phyloP scores from a whole-genome alignment of 352 stramenopile species.

The Pythium folliculosum region DNA sequence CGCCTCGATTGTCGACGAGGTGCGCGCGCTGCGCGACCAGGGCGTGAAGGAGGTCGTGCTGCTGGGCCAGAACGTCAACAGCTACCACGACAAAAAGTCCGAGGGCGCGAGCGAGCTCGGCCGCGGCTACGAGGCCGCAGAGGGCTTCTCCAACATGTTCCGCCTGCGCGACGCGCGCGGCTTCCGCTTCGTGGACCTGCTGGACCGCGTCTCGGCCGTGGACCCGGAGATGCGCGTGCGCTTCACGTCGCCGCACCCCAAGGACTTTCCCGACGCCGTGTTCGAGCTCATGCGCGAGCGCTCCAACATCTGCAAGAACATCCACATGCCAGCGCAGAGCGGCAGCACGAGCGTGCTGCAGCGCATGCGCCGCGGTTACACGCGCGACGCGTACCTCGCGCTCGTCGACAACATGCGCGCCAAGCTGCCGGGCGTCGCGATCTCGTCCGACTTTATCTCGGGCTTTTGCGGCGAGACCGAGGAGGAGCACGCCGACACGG shows the following conservation, averaged over 20 bases:
- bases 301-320: constrained; percentile 96
- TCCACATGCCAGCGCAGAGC: constrained; percentile 99
- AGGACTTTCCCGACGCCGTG: constrained; percentile 97
- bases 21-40: constrained; percentile 83
- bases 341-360: constrained; percentile 87
- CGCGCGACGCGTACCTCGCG: constrained; percentile 95
- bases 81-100: constrained; percentile 95
- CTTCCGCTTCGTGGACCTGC: constrained; percentile 97
- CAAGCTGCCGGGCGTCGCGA: constrained; percentile 76
- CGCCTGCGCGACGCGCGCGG: constrained; percentile 83
- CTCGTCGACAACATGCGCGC: constrained; percentile 93
- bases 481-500: constrained; percentile 95
- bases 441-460: constrained; percentile 97
- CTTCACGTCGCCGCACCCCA: constrained; percentile 99
- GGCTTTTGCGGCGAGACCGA: constrained; percentile 99
- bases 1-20: constrained; percentile 95
- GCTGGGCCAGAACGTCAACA: constrained; percentile 99
- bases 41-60: constrained; percentile 98
- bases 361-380: constrained; percentile 97
- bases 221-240: constrained; percentile 97
- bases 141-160: constrained; percentile 96
- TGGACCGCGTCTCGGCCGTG: constrained; percentile 92
- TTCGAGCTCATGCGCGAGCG: constrained; percentile 89
- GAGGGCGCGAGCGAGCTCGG: constrained; percentile 64
- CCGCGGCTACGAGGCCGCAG: constrained; percentile 82